A percentile compares a stretch with the other conserved stretches of the same genome.
These are phyloP conservation scores for Didymella pinodella DNA, from an alignment of 2,329 filamentous ascomycete genomes.

Conservation along the genomic window DNA sequence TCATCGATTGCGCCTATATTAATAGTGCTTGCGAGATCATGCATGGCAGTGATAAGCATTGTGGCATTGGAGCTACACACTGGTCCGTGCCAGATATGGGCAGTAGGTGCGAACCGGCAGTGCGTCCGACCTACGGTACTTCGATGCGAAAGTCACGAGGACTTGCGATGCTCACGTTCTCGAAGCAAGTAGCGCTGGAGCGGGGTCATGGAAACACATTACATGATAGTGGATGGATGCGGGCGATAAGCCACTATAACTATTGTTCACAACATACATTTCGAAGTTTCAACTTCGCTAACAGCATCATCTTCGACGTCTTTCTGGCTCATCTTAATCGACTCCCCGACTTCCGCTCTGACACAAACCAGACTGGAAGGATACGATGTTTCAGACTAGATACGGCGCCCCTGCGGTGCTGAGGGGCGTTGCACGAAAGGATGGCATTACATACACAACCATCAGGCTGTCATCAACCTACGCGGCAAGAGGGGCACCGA, in stretches of 20 bases:
- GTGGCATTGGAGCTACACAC: constrained; percentile 8
- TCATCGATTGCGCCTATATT: constrained; percentile 3
- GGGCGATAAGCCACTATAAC: constrained; percentile 32
- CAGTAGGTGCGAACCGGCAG: constrained; percentile 30
- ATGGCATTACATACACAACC: constrained; percentile 13
- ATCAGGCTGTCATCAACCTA: constrained; percentile 19
- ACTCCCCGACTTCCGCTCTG: background rate
- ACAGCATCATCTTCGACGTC: background rate
- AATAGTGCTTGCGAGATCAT: constrained; percentile 11
- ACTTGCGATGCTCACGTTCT: constrained; percentile 25
- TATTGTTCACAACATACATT: background rate
- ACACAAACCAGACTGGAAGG: background rate
- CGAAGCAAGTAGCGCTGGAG: constrained; percentile 22
- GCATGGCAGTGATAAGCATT: constrained; percentile 12
- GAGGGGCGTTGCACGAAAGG: constrained; percentile 16
- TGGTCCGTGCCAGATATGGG: constrained; percentile 13
- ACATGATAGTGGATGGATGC: constrained; percentile 20
- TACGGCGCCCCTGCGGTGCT: constrained; percentile 20
- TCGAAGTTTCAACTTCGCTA: background rate
- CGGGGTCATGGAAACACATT: constrained; percentile 30
- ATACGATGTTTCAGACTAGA: constrained; percentile 14
- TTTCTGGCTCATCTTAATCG: background rate
- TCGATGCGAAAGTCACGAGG: constrained; percentile 35
- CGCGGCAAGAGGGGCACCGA: constrained; percentile 15
- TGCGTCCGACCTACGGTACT: constrained; percentile 28